Evolutionary conservation across 2,329 filamentous ascomycete species (phyloP), one percentile per base, ranked within the genome.

Genomic region (Phialophora expanda): DNA sequence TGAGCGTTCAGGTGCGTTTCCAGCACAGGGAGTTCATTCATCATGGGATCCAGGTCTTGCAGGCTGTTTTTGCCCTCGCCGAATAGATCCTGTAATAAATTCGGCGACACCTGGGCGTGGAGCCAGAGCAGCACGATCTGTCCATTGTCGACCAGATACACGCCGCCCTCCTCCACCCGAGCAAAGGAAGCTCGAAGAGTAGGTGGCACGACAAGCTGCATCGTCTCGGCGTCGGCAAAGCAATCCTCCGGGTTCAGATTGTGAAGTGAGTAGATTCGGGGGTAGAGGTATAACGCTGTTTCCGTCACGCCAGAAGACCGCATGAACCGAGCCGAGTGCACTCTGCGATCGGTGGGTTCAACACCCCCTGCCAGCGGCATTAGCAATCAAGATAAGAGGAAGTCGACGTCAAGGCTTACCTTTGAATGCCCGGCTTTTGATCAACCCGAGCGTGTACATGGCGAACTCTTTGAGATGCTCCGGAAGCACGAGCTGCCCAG

Each of bases 401-500:
- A 17, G n/a, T 34, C n/a, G 11, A 30, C 22, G 28, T 5, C 24
- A 12, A 17, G 9, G 8, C 9, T 28, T 73, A 82, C 82, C 86
- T 82, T 98, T 98, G 81, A 98, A 93, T 2, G 94, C 93, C 65
- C 95, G 88, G 64, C 88, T 93, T 78, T 99, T 99, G 76, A 96
- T 81, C 69, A 98, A 82, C 56, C 91, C 90, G 9, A 99, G 88
- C 79, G 96, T 91, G 78, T 95, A 98, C 93, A 99, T 98, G 74
- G 90, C 89, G 73, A 97, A 93, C 76, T 99, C 95, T 76, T 98
- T 98, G 32, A 99, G 85, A 71, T 94, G 91, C 79, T 99, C 95
- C 0, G 95, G 95, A 79, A 99, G 88, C 32, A 99, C 93, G 32
- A 99, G 86, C 78, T 99, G 93, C 4, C 93, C 92, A 1, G 93